phyloP scores from a whole-genome alignment of 148 eudicot genomes.

The Cornus florida region DNA sequence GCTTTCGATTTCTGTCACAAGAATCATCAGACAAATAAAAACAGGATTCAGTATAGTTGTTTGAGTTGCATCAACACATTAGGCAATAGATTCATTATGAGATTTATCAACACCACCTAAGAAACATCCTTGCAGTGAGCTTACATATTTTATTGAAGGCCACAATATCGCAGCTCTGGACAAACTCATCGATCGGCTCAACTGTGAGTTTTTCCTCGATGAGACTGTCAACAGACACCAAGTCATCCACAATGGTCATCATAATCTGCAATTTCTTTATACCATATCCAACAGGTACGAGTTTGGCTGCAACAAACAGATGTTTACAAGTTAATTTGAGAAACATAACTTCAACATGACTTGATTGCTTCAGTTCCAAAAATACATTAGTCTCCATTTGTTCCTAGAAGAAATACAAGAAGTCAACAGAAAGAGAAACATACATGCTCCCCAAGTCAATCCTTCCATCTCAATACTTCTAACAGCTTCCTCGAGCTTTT shows the following conservation, averaged over 20 bases:
- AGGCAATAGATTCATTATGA: not conserved
- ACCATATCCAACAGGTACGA: slow-evolving; percentile 68
- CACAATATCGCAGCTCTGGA: not conserved
- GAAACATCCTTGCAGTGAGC: not conserved
- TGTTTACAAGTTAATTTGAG: no score
- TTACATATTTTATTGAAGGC: slow-evolving; percentile 29
- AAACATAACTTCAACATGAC: no score
- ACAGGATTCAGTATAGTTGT: no score
- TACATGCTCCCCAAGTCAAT: no score
- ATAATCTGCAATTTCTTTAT: no score
- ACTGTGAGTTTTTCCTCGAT: slow-evolving; percentile 59
- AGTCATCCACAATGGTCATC: no score
- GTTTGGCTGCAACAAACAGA: no score
- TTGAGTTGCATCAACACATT: not conserved
- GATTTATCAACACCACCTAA: not conserved
- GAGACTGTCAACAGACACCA: no score
- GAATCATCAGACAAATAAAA: not conserved
- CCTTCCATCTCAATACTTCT: no score
- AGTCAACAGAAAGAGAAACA: not conserved
- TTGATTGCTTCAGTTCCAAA: no score
- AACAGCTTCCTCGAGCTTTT: no score
- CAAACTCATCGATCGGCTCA: slow-evolving; percentile 58
- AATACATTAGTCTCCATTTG: not conserved
- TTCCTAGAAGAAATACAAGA: not conserved
- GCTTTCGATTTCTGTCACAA: slow-evolving; percentile 3